phyloP scores from a whole-genome alignment of 805 yeast species.

The Cyberlindnera petersonii region DNA sequence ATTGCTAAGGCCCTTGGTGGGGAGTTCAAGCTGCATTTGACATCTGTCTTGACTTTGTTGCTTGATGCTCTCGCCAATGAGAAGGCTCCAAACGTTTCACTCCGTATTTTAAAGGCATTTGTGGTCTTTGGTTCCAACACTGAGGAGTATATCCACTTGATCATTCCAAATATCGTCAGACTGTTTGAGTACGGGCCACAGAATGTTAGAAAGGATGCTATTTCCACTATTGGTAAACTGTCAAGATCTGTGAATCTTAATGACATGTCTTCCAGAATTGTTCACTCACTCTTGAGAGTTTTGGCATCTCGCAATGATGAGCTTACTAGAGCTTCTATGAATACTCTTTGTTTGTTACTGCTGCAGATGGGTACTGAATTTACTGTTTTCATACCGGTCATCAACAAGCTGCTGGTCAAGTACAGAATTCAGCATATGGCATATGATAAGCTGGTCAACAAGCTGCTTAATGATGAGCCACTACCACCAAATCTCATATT shows the following conservation, averaged over 20 bases:
- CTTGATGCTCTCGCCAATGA: conserved; percentile 74
- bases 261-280: conserved; percentile 87
- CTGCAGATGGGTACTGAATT: conserved; percentile 83
- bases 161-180: conserved; percentile 81
- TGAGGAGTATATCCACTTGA: conserved; percentile 83
- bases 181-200: conserved; percentile 69
- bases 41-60: conserved; percentile 71
- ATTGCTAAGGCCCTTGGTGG: conserved; percentile 85
- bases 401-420: conserved; percentile 60
- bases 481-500: conserved; percentile 72
- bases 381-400: conserved; percentile 78
- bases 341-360: conserved; percentile 71
- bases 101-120: conserved; percentile 75
- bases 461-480: conserved; percentile 78
- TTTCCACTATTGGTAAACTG: conserved; percentile 77
- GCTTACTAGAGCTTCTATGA: conserved; percentile 61
- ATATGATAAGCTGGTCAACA: conserved; percentile 78
- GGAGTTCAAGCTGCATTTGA: conserved; percentile 82
- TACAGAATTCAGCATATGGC: conserved; percentile 65
- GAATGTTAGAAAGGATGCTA: conserved; percentile 63
- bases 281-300: conserved; percentile 80
- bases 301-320: conserved; percentile 52
- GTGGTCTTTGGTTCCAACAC: conserved; percentile 83
- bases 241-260: conserved; percentile 67
- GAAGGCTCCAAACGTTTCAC: conserved; percentile 57